phyloP scores from a whole-genome alignment of 108 stramenopile species.

The Schizochytrium sp. region DNA sequence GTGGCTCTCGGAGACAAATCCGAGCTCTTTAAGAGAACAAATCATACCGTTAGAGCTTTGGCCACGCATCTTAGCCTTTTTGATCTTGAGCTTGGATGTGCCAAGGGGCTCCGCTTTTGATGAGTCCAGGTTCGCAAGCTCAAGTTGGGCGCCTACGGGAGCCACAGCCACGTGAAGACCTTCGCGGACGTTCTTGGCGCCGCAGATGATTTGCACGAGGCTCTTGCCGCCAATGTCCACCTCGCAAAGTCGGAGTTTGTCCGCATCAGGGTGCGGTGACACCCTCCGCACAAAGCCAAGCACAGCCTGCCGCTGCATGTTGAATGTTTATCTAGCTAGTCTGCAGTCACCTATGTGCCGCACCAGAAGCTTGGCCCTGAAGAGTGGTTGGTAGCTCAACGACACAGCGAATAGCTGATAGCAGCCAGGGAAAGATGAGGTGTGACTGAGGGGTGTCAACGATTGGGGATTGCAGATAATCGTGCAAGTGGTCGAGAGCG shows the following conservation, averaged over 20 bases:
- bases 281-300: constrained; percentile 58
- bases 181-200: constrained; percentile 26
- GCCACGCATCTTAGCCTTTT: constrained; percentile 52
- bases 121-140: neutral
- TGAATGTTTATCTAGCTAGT: no score
- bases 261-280: constrained; percentile 45
- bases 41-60: constrained; percentile 35
- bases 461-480: no score
- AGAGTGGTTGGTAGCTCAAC: no score
- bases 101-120: neutral
- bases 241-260: constrained; percentile 51
- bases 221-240: constrained; percentile 40
- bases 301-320: no score
- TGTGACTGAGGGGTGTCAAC: no score
- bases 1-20: neutral
- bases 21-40: constrained; percentile 38
- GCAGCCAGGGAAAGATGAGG: no score
- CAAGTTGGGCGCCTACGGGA: constrained; percentile 21
- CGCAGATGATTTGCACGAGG: constrained; percentile 26
- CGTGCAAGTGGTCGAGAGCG: no score
- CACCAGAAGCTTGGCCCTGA: no score
- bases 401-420: no score
- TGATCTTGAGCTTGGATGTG: neutral
- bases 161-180: constrained; percentile 28
- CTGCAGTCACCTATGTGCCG: no score